A percentile compares a stretch with the other conserved stretches of the same genome.
phyloP scores from a whole-genome alignment of 1,284 basidiomycete genomes.

The Melampsora abietis-canadensis region DNA sequence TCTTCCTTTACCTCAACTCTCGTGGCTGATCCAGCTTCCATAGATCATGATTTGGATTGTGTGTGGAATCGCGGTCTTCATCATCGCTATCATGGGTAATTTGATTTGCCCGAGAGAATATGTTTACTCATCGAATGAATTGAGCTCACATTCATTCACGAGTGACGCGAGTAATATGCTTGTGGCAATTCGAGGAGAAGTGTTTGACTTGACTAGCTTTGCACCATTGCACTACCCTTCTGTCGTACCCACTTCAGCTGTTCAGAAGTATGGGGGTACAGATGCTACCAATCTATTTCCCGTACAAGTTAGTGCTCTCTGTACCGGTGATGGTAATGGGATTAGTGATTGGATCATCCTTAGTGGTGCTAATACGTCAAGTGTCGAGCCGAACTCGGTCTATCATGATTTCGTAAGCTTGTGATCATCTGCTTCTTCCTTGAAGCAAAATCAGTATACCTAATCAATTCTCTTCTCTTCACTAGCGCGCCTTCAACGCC shows the following conservation, averaged over 20 bases:
- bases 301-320: constrained; percentile 91
- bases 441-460: constrained; percentile 55
- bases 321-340: constrained; percentile 75
- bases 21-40: not conserved
- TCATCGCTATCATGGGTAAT: constrained; percentile 81
- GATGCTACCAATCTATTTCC: constrained; percentile 81
- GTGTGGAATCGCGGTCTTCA: constrained; percentile 80
- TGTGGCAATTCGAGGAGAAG: constrained; percentile 83
- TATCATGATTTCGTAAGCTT: constrained; percentile 66
- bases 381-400: constrained; percentile 66
- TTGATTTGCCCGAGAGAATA: constrained; percentile 93
- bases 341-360: constrained; percentile 82
- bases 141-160: constrained; percentile 67
- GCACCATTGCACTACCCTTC: constrained; percentile 48
- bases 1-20: not conserved
- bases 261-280: constrained; percentile 78
- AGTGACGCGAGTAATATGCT: constrained; percentile 71
- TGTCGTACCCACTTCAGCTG: constrained; percentile 70
- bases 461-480: not conserved
- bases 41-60: constrained; percentile 87
- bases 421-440: not conserved
- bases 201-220: constrained; percentile 67
- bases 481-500: constrained; percentile 58
- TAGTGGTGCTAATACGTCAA: constrained; percentile 69
- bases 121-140: constrained; percentile 75